Evolutionary conservation across 2,329 filamentous ascomycete species (phyloP).

Genomic region (Fulvia fulva): DNA sequence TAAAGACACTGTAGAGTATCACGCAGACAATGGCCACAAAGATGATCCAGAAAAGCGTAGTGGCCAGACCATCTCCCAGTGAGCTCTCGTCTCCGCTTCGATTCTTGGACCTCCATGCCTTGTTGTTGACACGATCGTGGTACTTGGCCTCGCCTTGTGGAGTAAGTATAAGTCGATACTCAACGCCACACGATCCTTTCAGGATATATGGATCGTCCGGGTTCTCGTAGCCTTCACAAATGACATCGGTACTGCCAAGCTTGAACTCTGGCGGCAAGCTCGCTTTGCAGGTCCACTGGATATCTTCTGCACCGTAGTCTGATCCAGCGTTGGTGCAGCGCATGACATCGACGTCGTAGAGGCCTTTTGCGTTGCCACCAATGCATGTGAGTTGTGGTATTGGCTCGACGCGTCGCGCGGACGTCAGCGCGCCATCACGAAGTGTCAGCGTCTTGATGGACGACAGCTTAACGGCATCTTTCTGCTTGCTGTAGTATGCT

Average conservation of each 20-base stretch:
- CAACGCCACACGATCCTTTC: slow-evolving; percentile 86
- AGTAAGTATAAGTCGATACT: slow-evolving; percentile 78
- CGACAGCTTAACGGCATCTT: slow-evolving; percentile 50
- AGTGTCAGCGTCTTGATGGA: slow-evolving; percentile 76
- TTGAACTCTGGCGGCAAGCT: slow-evolving; percentile 61
- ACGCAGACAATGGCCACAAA: slow-evolving; percentile 49
- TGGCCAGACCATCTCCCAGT: slow-evolving; percentile 21
- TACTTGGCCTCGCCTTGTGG: slow-evolving; percentile 53
- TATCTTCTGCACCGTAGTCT: slow-evolving; percentile 72
- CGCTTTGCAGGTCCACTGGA: slow-evolving; percentile 87
- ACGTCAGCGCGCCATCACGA: slow-evolving; percentile 62
- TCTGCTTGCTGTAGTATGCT: slow-evolving; percentile 18
- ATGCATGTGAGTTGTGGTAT: slow-evolving; percentile 72
- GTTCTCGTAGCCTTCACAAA: slow-evolving; percentile 81
- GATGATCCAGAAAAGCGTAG: slow-evolving; percentile 55
- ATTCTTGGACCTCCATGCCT: slow-evolving; percentile 5
- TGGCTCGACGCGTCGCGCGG: slow-evolving; percentile 69
- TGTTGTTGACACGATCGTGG: slow-evolving; percentile 1
- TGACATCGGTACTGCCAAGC: slow-evolving; percentile 81
- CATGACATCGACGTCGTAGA: slow-evolving; percentile 76
- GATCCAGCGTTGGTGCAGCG: slow-evolving; percentile 83
- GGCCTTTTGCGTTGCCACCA: slow-evolving; percentile 56
- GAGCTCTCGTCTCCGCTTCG: not conserved
- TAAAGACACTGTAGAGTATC: slow-evolving; percentile 30
- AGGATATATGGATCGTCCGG: slow-evolving; percentile 80